Conservation (phyloP, 2,329 filamentous ascomycete genomes). For the Penicillium occitanis region DNA sequence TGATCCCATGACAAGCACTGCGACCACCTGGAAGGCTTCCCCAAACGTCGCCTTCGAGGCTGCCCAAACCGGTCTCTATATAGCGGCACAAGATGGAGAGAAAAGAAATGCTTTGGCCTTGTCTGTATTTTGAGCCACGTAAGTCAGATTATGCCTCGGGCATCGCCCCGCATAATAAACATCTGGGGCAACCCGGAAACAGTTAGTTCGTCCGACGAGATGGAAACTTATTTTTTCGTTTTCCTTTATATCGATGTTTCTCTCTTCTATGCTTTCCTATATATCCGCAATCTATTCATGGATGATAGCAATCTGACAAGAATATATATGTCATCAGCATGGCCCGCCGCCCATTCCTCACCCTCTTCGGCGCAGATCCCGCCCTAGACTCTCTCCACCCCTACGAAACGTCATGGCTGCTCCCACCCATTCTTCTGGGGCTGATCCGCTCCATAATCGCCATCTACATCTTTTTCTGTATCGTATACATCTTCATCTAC, state of each 20-base stretch:
- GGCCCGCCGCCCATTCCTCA: constrained; percentile 24
- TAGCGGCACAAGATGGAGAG: no score
- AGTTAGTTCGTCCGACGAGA: not conserved
- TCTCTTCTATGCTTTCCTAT: not conserved
- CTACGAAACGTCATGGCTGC: constrained; percentile 78
- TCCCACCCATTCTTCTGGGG: constrained; percentile 61
- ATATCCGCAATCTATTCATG: not conserved
- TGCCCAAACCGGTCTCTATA: no score
- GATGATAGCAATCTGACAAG: not conserved
- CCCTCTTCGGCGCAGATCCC: constrained; percentile 38
- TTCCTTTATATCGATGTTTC: not conserved
- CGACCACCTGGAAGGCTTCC: not conserved
- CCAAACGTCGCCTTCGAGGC: not conserved
- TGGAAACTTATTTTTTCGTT: not conserved
- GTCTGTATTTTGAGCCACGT: not conserved
- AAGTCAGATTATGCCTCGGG: not conserved
- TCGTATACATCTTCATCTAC: constrained; percentile 69
- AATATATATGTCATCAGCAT: not conserved
- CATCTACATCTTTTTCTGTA: constrained; percentile 68
- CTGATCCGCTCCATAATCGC: constrained; percentile 44
- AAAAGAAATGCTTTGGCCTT: no score
- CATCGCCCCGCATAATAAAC: not conserved
- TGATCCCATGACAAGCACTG: not conserved
- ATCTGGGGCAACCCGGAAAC: not conserved
- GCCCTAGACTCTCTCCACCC: constrained; percentile 56